These are phyloP conservation scores for Smittium culicis DNA, from an alignment of 371 early-diverging fungal species.

Conservation along the genomic window DNA sequence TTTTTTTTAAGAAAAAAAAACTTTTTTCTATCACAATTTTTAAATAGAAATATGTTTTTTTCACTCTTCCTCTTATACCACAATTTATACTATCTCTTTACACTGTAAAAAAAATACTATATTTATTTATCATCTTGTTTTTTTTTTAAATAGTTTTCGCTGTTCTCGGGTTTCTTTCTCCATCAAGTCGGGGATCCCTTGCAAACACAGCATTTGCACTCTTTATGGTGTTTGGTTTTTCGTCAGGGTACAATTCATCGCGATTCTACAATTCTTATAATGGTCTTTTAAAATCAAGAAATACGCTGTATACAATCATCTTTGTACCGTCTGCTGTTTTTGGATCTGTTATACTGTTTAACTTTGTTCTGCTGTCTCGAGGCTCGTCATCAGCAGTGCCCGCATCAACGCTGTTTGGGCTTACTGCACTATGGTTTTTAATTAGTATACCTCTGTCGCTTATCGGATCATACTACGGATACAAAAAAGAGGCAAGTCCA, in stretches of 20 bases:
- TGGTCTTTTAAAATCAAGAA: slow-evolving; percentile 72
- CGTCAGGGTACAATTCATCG: slow-evolving; percentile 78
- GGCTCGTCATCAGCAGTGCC: slow-evolving; percentile 89
- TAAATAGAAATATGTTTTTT: no score
- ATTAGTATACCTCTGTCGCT: slow-evolving; percentile 78
- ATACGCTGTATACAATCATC: slow-evolving; percentile 66
- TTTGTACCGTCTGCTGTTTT: slow-evolving; percentile 61
- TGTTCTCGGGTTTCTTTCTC: slow-evolving; percentile 89
- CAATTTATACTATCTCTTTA: no score
- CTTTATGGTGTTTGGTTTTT: slow-evolving; percentile 71
- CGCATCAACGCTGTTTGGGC: slow-evolving; percentile 71
- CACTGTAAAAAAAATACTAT: no score
- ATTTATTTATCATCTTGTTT: no score
- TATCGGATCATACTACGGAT: slow-evolving; percentile 85
- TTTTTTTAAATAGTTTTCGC: slow-evolving; percentile 79
- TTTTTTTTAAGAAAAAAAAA: no score
- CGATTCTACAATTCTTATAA: slow-evolving; percentile 87
- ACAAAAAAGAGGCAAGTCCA: slow-evolving; percentile 49
- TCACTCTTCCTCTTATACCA: no score
- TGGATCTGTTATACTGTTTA: slow-evolving; percentile 63
- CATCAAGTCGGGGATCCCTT: slow-evolving; percentile 85
- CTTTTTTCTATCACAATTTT: no score
- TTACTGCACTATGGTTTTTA: slow-evolving; percentile 74
- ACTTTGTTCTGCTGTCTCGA: slow-evolving; percentile 74
- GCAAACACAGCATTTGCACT: slow-evolving; percentile 77